Evolutionary conservation across 208 protist genomes (phyloP).

Genomic region (Trypanosoma caninum): DNA sequence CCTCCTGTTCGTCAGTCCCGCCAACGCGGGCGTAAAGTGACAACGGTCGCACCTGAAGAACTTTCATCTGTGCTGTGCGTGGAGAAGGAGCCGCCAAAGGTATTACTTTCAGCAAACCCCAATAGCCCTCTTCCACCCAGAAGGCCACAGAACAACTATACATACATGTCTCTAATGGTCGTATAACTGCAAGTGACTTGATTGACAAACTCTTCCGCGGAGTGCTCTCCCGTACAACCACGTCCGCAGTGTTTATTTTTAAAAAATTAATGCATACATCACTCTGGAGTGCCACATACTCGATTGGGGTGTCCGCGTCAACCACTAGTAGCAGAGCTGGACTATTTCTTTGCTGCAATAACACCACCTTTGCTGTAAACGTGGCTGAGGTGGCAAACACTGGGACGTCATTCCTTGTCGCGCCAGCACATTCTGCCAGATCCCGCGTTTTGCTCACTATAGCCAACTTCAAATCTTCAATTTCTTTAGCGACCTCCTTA

Average conservation of each 20-base stretch:
- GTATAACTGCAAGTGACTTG: slow-evolving; percentile 14
- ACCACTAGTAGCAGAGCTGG: slow-evolving; percentile 59
- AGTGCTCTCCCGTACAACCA: slow-evolving; percentile 26
- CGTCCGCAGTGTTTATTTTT: slow-evolving; percentile 30
- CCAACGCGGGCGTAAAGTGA: slow-evolving; percentile 69
- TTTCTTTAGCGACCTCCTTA: slow-evolving; percentile 34
- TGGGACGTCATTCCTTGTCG: slow-evolving; percentile 15
- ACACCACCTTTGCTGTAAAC: slow-evolving; percentile 49
- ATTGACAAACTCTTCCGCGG: slow-evolving; percentile 2
- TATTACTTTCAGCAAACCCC: slow-evolving; percentile 39
- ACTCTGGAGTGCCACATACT: slow-evolving; percentile 49
- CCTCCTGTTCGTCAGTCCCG: neutral
- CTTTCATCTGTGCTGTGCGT: slow-evolving; percentile 72
- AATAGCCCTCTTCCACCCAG: slow-evolving; percentile 53
- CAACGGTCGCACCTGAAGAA: slow-evolving; percentile 48
- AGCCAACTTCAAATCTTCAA: slow-evolving; percentile 37
- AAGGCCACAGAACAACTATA: slow-evolving; percentile 27
- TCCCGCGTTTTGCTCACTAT: slow-evolving; percentile 41
- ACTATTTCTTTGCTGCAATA: slow-evolving; percentile 41
- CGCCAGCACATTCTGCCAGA: slow-evolving; percentile 31
- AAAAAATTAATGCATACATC: slow-evolving; percentile 38
- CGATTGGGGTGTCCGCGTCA: slow-evolving; percentile 52
- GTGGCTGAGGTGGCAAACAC: slow-evolving; percentile 58
- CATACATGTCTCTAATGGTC: neutral
- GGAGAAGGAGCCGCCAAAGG: slow-evolving; percentile 45